phyloP scores from a whole-genome alignment of 768 basidiomycete species.

The Boletus speciosus region DNA sequence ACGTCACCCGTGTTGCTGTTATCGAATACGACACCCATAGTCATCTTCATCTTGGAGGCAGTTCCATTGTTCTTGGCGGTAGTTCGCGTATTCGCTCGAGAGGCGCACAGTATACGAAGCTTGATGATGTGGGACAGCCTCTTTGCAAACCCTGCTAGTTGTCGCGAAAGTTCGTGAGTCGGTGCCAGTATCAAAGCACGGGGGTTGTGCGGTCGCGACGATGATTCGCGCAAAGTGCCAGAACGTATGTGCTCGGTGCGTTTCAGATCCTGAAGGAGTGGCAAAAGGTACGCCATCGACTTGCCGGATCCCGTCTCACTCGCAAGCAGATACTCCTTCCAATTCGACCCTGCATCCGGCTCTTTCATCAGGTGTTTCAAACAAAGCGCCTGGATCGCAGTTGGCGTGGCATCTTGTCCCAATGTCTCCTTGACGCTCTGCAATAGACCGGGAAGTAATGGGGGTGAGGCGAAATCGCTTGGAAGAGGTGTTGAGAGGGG shows the following conservation, averaged over 20 bases:
- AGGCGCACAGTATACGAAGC: slow-evolving; percentile 70
- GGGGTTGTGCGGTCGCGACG: slow-evolving; percentile 47
- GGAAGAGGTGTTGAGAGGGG: slow-evolving; percentile 31
- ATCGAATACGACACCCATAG: slow-evolving; percentile 16
- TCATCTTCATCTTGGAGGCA: slow-evolving; percentile 47
- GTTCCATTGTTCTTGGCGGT: slow-evolving; percentile 31
- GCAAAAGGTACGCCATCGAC: slow-evolving; percentile 85
- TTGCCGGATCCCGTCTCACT: slow-evolving; percentile 92
- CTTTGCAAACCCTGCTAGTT: slow-evolving; percentile 74
- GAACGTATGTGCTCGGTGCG: slow-evolving; percentile 43
- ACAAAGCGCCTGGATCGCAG: slow-evolving; percentile 75
- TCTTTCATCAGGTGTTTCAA: slow-evolving; percentile 57
- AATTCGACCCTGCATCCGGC: slow-evolving; percentile 10
- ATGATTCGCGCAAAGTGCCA: slow-evolving; percentile 4
- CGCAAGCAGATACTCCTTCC: slow-evolving; percentile 62
- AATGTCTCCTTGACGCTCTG: slow-evolving; percentile 54
- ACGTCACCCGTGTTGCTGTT: slow-evolving; percentile 26
- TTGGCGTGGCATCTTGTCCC: slow-evolving; percentile 56
- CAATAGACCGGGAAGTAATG: slow-evolving; percentile 63
- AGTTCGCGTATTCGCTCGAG: slow-evolving; percentile 49
- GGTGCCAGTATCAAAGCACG: slow-evolving; percentile 81
- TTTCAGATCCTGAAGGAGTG: slow-evolving; percentile 78
- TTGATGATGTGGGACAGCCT: slow-evolving; percentile 69
- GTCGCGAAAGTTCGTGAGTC: slow-evolving; percentile 85
- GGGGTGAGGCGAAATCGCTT: slow-evolving; percentile 57